Conservation (phyloP, 139 green algal species). For the Chlorella sp. region DNA sequence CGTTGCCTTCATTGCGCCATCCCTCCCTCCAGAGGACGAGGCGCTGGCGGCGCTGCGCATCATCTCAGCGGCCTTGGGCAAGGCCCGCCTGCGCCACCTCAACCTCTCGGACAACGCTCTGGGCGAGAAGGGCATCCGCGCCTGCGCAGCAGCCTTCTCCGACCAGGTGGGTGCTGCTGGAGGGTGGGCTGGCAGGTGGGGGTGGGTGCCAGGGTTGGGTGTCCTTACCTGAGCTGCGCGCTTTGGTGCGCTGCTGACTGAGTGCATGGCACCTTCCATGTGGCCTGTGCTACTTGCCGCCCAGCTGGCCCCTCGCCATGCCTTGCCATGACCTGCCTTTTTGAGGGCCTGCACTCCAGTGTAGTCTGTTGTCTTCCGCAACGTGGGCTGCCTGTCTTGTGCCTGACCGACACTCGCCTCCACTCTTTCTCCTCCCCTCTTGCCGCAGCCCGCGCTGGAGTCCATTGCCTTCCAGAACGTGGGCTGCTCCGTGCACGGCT, state of each 20-base stretch:
- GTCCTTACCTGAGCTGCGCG: no score
- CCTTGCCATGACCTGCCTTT: no score
- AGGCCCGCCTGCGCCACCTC: conserved; percentile 62
- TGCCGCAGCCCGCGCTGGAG: conserved; percentile 57
- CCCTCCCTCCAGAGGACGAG: conserved; percentile 77
- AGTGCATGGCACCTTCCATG: no score
- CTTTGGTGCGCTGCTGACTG: no score
- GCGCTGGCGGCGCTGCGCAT: conserved; percentile 82
- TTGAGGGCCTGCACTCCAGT: no score
- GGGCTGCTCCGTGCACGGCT: conserved; percentile 88
- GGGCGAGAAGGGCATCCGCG: conserved; percentile 93
- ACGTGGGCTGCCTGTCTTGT: no score
- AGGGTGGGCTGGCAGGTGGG: not conserved
- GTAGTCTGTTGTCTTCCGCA: no score
- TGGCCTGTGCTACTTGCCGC: no score
- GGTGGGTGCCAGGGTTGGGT: no score
- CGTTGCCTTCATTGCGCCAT: not conserved
- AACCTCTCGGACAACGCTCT: conserved; percentile 95
- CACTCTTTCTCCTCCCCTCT: not conserved
- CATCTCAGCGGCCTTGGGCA: conserved; percentile 67
- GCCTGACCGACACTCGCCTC: no score
- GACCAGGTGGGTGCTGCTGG: conserved; percentile 55
- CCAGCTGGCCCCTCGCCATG: no score
- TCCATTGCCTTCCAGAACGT: conserved; percentile 87
- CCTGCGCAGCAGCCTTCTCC: conserved; percentile 70